Evolutionary conservation across 352 stramenopile genomes (phyloP).

Genomic region (Phytophthora meadii): DNA sequence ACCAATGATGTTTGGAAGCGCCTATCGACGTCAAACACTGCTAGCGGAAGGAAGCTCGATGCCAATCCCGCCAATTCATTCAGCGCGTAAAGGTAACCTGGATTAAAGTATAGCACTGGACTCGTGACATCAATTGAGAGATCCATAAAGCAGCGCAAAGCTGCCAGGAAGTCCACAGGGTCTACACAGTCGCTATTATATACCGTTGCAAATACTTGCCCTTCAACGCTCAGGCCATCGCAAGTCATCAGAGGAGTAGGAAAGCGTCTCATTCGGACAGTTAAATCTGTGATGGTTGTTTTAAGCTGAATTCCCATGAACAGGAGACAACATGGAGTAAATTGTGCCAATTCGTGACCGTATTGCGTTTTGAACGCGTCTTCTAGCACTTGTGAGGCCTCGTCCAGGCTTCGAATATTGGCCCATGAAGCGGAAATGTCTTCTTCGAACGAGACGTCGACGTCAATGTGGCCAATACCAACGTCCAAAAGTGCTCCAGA

Average conservation of each 20-base stretch:
- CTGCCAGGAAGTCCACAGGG: constrained; percentile 37
- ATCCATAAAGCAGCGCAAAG: constrained; percentile 51
- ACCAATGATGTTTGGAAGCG: constrained; percentile 39
- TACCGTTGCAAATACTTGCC: constrained; percentile 45
- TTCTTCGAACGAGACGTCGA: constrained; percentile 51
- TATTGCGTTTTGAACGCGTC: constrained; percentile 21
- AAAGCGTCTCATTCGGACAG: constrained; percentile 56
- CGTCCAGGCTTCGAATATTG: constrained; percentile 53
- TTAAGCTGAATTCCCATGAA: constrained; percentile 43
- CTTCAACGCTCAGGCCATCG: constrained; percentile 37
- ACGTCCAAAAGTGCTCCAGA: constrained; percentile 40
- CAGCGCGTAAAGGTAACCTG: constrained; percentile 61
- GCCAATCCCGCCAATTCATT: constrained; percentile 50
- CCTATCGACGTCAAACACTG: constrained; percentile 61
- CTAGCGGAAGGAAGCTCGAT: constrained; percentile 40
- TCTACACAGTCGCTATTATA: constrained; percentile 17
- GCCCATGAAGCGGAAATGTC: constrained; percentile 34
- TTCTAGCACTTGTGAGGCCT: constrained; percentile 46
- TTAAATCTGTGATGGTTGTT: constrained; percentile 38
- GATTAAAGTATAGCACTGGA: constrained; percentile 60
- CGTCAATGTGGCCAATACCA: constrained; percentile 35
- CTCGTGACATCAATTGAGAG: constrained; percentile 40
- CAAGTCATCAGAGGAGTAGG: constrained; percentile 55
- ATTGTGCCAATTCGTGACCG: constrained; percentile 26
- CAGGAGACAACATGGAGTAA: constrained; percentile 38